Evolutionary conservation across 805 yeast species (phyloP).

Genomic region (Torulaspora delbrueckii): DNA sequence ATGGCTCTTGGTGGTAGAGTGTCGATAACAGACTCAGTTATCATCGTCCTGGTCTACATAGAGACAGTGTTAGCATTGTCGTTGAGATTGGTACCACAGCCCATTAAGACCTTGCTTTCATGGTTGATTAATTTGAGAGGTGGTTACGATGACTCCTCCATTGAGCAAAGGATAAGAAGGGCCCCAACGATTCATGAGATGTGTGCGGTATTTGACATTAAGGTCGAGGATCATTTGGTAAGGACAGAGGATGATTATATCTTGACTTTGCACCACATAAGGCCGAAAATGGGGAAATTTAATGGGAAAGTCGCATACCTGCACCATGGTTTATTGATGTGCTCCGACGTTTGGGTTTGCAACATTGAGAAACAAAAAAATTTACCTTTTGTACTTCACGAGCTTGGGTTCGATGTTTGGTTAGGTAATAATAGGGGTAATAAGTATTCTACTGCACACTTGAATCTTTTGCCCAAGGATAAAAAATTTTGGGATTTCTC

Average conservation of each 20-base stretch:
- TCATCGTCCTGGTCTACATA: conserved; percentile 45
- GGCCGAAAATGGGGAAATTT: conserved; percentile 33
- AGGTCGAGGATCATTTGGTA: conserved; percentile 70
- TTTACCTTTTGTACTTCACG: conserved; percentile 71
- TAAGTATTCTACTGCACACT: conserved; percentile 83
- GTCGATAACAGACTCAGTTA: conserved; percentile 46
- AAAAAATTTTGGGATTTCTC: conserved; percentile 79
- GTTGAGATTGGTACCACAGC: conserved; percentile 43
- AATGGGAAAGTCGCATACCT: conserved; percentile 60
- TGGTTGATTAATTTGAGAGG: conserved; percentile 21
- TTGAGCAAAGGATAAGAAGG: conserved; percentile 20
- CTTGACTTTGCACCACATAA: conserved; percentile 68
- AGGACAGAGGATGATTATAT: conserved; percentile 72
- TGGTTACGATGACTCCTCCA: conserved; percentile 18
- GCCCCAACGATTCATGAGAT: conserved; percentile 58
- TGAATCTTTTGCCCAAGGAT: conserved; percentile 39
- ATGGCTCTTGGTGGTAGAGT: conserved; percentile 46
- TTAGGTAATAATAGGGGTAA: conserved; percentile 90
- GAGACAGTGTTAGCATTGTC: conserved; percentile 45
- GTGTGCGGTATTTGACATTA: conserved; percentile 63
- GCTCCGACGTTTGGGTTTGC: conserved; percentile 76
- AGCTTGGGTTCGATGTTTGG: conserved; percentile 91
- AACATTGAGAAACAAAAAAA: conserved; percentile 44
- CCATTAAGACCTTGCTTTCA: conserved; percentile 38
- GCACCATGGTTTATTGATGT: conserved; percentile 90